Base-by-base conservation (phyloP, 768 basidiomycete genomes). In the Suillus placidus region DNA sequence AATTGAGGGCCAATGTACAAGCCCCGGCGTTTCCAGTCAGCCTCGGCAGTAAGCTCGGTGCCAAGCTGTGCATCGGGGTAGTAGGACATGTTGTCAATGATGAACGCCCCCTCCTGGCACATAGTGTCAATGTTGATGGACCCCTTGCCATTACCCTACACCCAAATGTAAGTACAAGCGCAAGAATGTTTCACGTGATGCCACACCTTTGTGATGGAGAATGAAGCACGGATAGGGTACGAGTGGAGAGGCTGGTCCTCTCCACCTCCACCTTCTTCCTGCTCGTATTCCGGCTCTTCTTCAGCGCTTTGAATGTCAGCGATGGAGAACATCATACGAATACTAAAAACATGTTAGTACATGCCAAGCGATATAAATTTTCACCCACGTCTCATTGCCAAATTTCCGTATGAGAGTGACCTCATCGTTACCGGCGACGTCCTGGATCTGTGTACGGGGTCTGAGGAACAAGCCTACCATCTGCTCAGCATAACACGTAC, bases 1-100 rank as follows among this genome's bases (percentile, higher is more conserved):
- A 97, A 99, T 82, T 91, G 88, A 61, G 96, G 97, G 1, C 97
- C 97, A 74, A 97, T 88, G 83, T 97, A 99, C 69, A 92, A 80
- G 2, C 92, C 94, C 23, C 95, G 87, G 56, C 96, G 88, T 76
- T 91, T 92, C 94, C 93, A 98, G 80, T 98, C 95, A 9, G 92
- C 91, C 68, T 99, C 95, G 8, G 93, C 89, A 14, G 88, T 93
- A 70, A 93, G 78, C 8, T 91, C 91, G 16, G 87, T 89, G 14
- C 89, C 95, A 14, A 92, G 70, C 72, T 87, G 84, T 37, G 82
- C 79, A 69, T 95, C 92, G 1, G 81, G 76, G 79, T 97, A 98
- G 82, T 83, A 95, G 2, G 95, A 87, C 67, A 96, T 86, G 78
- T 94, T 97, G 77, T 97, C 95, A 61, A 96, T 82, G n/a, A 90